Evolutionary conservation across 2,329 filamentous ascomycete species (phyloP), one percentile per base, ranked within the genome.

Genomic region (Aureobasidium sp.): DNA sequence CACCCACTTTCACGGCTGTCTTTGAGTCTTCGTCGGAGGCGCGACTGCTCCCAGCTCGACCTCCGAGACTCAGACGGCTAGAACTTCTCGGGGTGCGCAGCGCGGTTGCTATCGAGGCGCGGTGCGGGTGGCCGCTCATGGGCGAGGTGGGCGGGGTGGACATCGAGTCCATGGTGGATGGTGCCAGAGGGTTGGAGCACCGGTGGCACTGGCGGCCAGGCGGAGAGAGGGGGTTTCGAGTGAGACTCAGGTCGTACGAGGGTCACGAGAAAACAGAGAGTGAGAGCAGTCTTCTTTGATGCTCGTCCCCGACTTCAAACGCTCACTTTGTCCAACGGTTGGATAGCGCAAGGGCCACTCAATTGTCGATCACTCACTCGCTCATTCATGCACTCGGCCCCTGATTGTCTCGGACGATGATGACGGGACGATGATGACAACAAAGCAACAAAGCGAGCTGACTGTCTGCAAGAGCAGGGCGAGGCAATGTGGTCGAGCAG

Each of bases 1-100:
- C 84, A 97, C 92, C 92, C 73, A 97, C 92, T 93, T 90, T 94
- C 77, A 97, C 92, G 29, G 92, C 90, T 7, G 92, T 96, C 74
- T 89, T 92, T 66, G 83, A 83, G 74, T 96, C 92, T 69, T 97
- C 92, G 70, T 97, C 92, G 0, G 91, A 96, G 27, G 88, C 87
- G 71, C 90, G 85, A 77, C 90, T 96, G 70, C 84, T 86, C 58
- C 86, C 87, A 58, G 82, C 79, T 75, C 89, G 93, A 77, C 89
- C 89, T 70, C 82, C 87, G 78, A 88, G 87, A 78, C 91, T 95
- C 82, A 95, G 81, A 68, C 91, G 88, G 77, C 90, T 95, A 68
- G 82, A 89, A 72, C 90, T 93, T 29, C 62, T 57, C 15, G 62
- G 62, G 7, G 62, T 52, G 44, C 55, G 53, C 36, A 63, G n/a